Evolutionary conservation across 495 filamentous ascomycete genomes (phyloP), one percentile per base, ranked within the genome.

Genomic region (Coniosporium apollinis): DNA sequence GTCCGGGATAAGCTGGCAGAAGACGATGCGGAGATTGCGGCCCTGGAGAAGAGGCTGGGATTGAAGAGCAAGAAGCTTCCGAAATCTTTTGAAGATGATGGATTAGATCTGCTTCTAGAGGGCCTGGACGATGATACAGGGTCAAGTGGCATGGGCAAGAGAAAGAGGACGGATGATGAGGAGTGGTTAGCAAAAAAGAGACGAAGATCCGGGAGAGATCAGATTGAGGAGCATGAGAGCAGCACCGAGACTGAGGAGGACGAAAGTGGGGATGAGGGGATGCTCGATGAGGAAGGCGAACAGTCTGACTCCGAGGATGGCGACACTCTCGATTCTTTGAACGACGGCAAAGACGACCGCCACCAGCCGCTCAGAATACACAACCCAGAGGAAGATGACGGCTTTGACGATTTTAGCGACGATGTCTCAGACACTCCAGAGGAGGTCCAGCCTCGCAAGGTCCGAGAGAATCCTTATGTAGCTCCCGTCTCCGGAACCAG

Each of bases 11-110:
- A 69, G 41, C 57, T 96, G 15, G 61, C 58, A 0, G 58, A 74
- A 34, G 89, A 96, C 37, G 82, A 94, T 46, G 74, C 70, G 2
- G 82, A 94, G 42, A 94, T 97, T 48, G 75, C 79, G 11, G 80
- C 74, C 6, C 55, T 94, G 38, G 91, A 97, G 58, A 82, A 75
- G 59, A 91, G 81, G 48, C 64, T 97, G 24, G 86, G 86, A 1
- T 59, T 94, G 9, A 94, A 79, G 53, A 70, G 70, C 14, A 79
- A 77, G 34, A 74, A 67, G 28, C 56, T 79, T 10, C 73, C 82
- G 0, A 79, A 83, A 46, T 65, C 72, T 0, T 84, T 81, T 39
- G 62, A 69, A n/a, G 83, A 94, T 5, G 86, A 93, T 51, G 91
- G 86, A 0, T 57, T 96, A 10, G 82, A 77, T 28, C 74, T 78